Conservation (phyloP, 805 yeast species). For the Candida sanyiensis region DNA sequence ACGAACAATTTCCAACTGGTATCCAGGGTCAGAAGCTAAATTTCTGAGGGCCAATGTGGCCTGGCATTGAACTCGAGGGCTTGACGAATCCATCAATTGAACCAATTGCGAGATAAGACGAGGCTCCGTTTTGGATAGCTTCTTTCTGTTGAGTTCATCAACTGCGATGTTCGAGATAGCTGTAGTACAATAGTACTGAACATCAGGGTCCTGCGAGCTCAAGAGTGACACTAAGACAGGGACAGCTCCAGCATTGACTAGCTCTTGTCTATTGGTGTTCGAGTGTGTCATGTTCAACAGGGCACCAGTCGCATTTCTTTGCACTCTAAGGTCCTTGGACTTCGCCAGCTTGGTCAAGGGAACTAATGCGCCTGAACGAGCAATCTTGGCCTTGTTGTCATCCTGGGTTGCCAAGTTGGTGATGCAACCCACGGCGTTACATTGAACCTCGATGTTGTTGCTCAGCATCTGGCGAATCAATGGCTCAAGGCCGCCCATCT, state of each 20-base stretch:
- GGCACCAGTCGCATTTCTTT: constrained; percentile 98
- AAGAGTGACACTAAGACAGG: constrained; percentile 89
- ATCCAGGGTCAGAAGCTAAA: constrained; percentile 91
- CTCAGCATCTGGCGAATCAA: constrained; percentile 97
- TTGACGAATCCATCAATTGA: constrained; percentile 83
- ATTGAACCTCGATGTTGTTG: constrained; percentile 94
- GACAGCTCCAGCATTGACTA: constrained; percentile 96
- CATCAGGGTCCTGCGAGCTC: constrained; percentile 87
- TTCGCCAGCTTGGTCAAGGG: constrained; percentile 94
- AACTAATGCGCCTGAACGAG: constrained; percentile 90
- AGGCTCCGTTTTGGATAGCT: constrained; percentile 87
- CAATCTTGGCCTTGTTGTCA: constrained; percentile 92
- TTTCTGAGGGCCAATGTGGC: constrained; percentile 95
- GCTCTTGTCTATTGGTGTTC: constrained; percentile 90
- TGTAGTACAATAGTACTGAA: constrained; percentile 97
- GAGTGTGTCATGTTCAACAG: constrained; percentile 97
- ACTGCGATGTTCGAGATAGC: constrained; percentile 97
- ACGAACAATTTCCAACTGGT: constrained; percentile 92
- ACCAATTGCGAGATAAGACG: constrained; percentile 84
- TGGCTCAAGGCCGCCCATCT: constrained; percentile 97
- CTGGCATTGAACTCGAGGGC: constrained; percentile 96
- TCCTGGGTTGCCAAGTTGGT: constrained; percentile 98
- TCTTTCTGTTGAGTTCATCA: constrained; percentile 85
- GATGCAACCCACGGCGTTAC: constrained; percentile 98
- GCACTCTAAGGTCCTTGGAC: constrained; percentile 91